Evolutionary conservation across 495 filamentous ascomycete genomes (phyloP).

Genomic region (Neurospora sp.): DNA sequence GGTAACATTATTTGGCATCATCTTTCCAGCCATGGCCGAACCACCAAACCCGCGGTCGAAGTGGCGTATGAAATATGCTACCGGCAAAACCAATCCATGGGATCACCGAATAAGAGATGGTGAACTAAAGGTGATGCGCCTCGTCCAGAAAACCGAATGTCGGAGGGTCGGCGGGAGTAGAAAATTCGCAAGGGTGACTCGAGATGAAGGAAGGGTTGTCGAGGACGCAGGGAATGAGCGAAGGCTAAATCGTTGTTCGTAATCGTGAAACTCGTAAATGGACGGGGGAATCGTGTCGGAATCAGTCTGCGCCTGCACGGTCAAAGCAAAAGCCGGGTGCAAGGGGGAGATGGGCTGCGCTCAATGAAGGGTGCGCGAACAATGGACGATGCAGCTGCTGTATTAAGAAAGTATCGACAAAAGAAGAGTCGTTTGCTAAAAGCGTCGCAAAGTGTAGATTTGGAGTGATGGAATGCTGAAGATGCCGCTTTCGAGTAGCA

Average conservation of each 20-base stretch:
- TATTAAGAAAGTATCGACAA: constrained; percentile 18
- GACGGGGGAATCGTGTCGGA: background rate
- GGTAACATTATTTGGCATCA: constrained; percentile 60
- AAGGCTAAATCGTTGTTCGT: background rate
- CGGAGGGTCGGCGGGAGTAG: background rate
- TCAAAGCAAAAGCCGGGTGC: background rate
- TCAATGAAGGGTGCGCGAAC: constrained; percentile 5
- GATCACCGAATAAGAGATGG: constrained; percentile 2
- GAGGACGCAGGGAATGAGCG: background rate
- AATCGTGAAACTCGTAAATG: background rate
- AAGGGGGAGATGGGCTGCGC: constrained; percentile 5
- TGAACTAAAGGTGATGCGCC: background rate
- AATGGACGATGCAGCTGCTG: constrained; percentile 25
- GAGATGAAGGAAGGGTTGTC: background rate
- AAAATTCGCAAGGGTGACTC: background rate
- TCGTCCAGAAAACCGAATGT: background rate
- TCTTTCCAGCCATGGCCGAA: constrained; percentile 24
- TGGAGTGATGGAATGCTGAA: background rate
- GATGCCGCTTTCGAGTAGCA: background rate
- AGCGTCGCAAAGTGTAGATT: constrained; percentile 4
- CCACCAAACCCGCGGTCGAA: constrained; percentile 11
- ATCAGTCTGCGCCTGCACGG: background rate
- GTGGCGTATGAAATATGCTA: constrained; percentile 13
- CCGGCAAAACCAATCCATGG: constrained; percentile 20
- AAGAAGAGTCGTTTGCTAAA: background rate